phyloP scores from a whole-genome alignment of 495 filamentous ascomycete species.

The Penicillium verhagenii region DNA sequence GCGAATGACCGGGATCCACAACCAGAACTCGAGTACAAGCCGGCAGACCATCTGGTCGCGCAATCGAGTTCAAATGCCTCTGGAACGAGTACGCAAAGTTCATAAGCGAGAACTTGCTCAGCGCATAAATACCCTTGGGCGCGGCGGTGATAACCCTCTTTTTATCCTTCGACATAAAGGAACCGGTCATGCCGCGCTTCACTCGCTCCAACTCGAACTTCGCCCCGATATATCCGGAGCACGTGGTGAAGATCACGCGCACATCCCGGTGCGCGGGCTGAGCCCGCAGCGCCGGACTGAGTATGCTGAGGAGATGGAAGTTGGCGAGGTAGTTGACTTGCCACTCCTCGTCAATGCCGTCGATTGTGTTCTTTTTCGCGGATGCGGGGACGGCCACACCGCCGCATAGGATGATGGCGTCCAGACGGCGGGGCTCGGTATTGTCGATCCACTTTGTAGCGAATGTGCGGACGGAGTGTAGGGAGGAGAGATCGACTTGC shows the following conservation, averaged over 20 bases:
- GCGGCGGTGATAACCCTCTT: slow-evolving; percentile 8
- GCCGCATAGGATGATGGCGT: slow-evolving; percentile 88
- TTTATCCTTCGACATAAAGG: slow-evolving; percentile 27
- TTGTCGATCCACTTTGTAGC: slow-evolving; percentile 99
- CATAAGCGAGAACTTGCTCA: slow-evolving; percentile 88
- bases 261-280: slow-evolving; percentile 95
- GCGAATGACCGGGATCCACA: slow-evolving; percentile 78
- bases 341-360: slow-evolving; percentile 87
- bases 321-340: slow-evolving; percentile 94
- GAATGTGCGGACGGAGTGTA: slow-evolving; percentile 86
- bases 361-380: slow-evolving; percentile 55
- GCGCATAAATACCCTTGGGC: slow-evolving; percentile 58
- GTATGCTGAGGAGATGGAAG: slow-evolving; percentile 88
- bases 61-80: slow-evolving; percentile 78
- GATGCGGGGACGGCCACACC: slow-evolving; percentile 63
- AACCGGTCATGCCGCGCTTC: slow-evolving; percentile 24
- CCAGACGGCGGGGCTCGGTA: slow-evolving; percentile 81
- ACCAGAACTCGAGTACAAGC: slow-evolving; percentile 77
- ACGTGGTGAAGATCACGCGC: slow-evolving; percentile 81
- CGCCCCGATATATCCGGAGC: slow-evolving; percentile 77
- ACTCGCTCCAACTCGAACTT: slow-evolving; percentile 54
- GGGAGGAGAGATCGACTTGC: slow-evolving; percentile 81
- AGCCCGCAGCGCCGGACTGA: slow-evolving; percentile 80
- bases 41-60: slow-evolving; percentile 76
- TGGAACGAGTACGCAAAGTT: slow-evolving; percentile 85